Evolutionary conservation across 805 yeast genomes (phyloP), one percentile per base, ranked within the genome.

Genomic region (Yarrowia sp.): DNA sequence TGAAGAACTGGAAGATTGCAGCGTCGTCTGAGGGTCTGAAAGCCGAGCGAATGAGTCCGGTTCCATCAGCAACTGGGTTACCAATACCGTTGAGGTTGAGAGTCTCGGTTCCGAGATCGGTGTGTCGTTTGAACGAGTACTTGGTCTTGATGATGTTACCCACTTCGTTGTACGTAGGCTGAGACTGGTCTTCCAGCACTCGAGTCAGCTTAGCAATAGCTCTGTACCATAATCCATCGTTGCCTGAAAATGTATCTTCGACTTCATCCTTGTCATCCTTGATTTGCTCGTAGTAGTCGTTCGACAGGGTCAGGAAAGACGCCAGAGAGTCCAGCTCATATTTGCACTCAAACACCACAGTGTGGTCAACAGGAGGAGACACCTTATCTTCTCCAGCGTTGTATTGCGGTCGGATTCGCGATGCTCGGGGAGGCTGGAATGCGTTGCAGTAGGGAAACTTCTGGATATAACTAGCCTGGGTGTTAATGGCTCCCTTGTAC

Each of bases 1-100:
- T 84, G 75, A 92, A 89, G 69, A 88, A 86, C 76, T 90, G 96
- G 70, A 83, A 83, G n/a, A 87, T 85, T 47, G 92, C 86, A 0
- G 96, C 91, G 77, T 91, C 97, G 76, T 91, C 97, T 19, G 94
- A 88, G 9, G 97, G 97, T 72, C 97, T 79, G 75, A 91, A 91
- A 0, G 96, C 93, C 6, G 93, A 87, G 61, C 96, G 80, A n/a
- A 91, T 79, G 70, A 91, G 79, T 0, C 94, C 92, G 0, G 91
- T 87, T 44, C 83, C 85, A 67, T 74, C 82, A 69, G 87, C 87
- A 0, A 90, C 93, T 0, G 97, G 97, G 74, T 91, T 89, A 1
- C 97, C 97, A 0, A 84, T 83, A 0, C 97, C 97, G 1, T 84
- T 84, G 55, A 91, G 79, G 2, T 92, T 87, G 68, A 90, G 82